phyloP scores from a whole-genome alignment of 2,329 filamentous ascomycete genomes.

The Pseudocercospora cruenta region DNA sequence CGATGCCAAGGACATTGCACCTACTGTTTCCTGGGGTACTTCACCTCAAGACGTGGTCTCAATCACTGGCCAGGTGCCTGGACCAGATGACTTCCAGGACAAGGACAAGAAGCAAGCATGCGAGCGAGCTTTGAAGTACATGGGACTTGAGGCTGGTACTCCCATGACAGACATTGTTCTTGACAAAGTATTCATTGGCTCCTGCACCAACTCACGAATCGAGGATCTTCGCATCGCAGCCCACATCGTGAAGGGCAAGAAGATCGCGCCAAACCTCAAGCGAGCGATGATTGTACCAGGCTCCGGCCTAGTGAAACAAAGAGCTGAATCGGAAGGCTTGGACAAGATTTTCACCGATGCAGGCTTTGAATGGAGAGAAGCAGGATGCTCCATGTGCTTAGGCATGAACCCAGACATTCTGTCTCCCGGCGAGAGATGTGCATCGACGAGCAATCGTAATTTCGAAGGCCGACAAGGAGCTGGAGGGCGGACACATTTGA shows the following conservation, averaged over 20 bases:
- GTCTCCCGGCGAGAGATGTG: conserved; percentile 87
- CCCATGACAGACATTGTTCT: conserved; percentile 88
- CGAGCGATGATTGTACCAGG: conserved; percentile 95
- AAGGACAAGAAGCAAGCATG: conserved; percentile 80
- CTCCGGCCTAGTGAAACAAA: conserved; percentile 88
- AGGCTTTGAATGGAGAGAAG: conserved; percentile 97
- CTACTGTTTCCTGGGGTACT: conserved; percentile 95
- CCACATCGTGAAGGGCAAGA: conserved; percentile 81
- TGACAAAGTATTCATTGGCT: conserved; percentile 98
- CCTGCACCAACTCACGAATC: conserved; percentile 95
- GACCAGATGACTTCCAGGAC: conserved; percentile 82
- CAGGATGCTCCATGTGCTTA: conserved; percentile 97
- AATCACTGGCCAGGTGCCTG: conserved; percentile 87
- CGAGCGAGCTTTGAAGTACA: conserved; percentile 86
- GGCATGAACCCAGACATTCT: conserved; percentile 99
- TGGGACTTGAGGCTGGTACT: conserved; percentile 86
- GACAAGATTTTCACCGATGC: conserved; percentile 90
- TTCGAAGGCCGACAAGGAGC: conserved; percentile 97
- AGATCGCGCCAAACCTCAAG: conserved; percentile 85
- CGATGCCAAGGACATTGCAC: conserved; percentile 87
- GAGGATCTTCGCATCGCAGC: conserved; percentile 92
- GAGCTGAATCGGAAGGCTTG: conserved; percentile 88
- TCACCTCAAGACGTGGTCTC: conserved; percentile 95
- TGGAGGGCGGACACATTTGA: conserved; percentile 86
- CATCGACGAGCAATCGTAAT: conserved; percentile 94